A percentile compares a stretch with the other conserved stretches of the same genome.
Conservation (phyloP, 768 basidiomycete species). For the Boletus reticulatus region DNA sequence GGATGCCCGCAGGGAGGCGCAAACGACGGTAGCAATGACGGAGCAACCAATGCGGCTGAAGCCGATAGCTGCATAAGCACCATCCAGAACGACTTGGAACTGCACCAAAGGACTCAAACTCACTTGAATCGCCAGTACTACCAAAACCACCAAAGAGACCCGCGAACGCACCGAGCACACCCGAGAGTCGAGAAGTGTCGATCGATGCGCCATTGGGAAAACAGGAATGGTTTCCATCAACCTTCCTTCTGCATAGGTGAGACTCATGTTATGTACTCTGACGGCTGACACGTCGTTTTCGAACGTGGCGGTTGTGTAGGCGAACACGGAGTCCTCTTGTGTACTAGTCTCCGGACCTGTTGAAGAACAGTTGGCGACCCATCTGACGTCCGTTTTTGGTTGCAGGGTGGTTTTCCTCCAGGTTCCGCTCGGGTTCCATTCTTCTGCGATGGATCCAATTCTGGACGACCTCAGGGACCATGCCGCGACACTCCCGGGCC, state of each 20-base stretch:
- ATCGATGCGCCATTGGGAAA: conserved; percentile 39
- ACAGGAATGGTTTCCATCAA: conserved; percentile 66
- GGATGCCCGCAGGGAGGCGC: too few species aligned
- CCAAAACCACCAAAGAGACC: too few species aligned
- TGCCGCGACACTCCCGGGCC: conserved; percentile 36
- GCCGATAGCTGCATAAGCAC: too few species aligned
- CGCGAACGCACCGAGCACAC: too few species aligned
- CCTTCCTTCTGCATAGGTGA: conserved; percentile 34
- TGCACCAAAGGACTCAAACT: too few species aligned
- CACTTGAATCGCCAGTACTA: too few species aligned
- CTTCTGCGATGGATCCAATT: conserved; percentile 58
- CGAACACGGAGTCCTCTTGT: conserved; percentile 56
- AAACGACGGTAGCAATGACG: too few species aligned
- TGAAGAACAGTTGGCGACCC: conserved; percentile 37
- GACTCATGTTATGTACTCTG: conserved; percentile 31
- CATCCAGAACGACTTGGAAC: too few species aligned
- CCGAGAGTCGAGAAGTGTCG: too few species aligned
- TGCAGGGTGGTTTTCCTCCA: conserved; percentile 45
- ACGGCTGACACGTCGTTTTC: conserved; percentile 32
- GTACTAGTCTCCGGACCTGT: conserved; percentile 61
- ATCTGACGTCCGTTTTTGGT: conserved; percentile 35
- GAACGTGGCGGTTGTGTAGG: conserved; percentile 53
- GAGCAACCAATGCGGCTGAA: too few species aligned
- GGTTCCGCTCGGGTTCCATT: conserved; percentile 67
- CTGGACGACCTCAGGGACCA: conserved; percentile 46